Conservation (phyloP, 2,329 filamentous ascomycete genomes). For the Claviceps sp. region DNA sequence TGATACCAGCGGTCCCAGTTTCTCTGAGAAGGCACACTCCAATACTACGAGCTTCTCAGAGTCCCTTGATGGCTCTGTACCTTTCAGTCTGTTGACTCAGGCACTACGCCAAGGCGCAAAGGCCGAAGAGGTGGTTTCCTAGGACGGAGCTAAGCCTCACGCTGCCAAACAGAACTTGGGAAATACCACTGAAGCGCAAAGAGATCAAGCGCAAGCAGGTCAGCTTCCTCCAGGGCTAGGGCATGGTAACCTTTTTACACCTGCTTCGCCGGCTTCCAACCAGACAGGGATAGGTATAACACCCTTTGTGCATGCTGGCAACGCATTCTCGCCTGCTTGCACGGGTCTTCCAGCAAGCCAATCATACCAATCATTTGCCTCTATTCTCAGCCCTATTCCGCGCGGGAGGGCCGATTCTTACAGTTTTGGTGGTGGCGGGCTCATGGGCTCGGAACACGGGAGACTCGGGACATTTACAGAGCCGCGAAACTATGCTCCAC, state of each 20-base stretch:
- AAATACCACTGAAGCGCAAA: neutral
- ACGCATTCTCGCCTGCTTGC: neutral
- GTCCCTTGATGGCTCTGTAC: neutral
- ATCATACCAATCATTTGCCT: slow-evolving; percentile 3
- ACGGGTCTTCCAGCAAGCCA: slow-evolving; percentile 3
- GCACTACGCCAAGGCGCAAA: slow-evolving; percentile 2
- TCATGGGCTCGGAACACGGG: slow-evolving; percentile 6
- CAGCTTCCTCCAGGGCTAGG: neutral
- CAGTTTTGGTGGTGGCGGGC: neutral
- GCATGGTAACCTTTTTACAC: neutral
- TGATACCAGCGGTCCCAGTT: neutral
- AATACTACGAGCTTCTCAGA: slow-evolving; percentile 2
- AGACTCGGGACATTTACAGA: slow-evolving; percentile 19
- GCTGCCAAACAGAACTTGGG: neutral
- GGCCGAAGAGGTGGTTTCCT: slow-evolving; percentile 2
- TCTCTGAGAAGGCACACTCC: slow-evolving; percentile 2
- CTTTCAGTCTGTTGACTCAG: slow-evolving; percentile 3
- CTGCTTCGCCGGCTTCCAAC: neutral
- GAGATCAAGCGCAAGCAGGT: neutral
- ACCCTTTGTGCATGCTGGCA: no score
- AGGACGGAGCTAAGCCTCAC: slow-evolving; percentile 4
- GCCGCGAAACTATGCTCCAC: slow-evolving; percentile 28
- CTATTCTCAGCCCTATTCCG: slow-evolving; percentile 1
- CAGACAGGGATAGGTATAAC: neutral
- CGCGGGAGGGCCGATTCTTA: neutral